Percentiles rank a stretch among this genome's conserved stretches.
Conservation (phyloP, 371 early-diverging fungal species). For the Smittium culicis region DNA sequence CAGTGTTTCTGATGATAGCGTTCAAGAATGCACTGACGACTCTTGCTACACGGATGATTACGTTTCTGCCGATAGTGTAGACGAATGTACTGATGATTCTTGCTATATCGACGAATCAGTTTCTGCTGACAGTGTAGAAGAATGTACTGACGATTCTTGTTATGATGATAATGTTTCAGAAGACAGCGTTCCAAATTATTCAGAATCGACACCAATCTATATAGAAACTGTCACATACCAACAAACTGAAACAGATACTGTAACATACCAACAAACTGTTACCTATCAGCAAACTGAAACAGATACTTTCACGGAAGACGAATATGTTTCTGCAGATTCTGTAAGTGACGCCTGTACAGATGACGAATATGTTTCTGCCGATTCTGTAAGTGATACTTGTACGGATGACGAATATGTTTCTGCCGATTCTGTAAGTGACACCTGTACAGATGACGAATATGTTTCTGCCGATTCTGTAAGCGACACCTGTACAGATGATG, state of each 20-base stretch:
- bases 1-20: not conserved
- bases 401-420: too few relatives aligned
- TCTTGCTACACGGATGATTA: not conserved
- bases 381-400: not conserved
- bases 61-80: not conserved
- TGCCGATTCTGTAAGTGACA: too few relatives aligned
- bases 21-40: not conserved
- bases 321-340: not conserved
- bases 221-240: not conserved
- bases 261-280: not conserved
- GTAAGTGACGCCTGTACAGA: not conserved
- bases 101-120: not conserved
- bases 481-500: too few relatives aligned
- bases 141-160: not conserved
- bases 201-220: too few relatives aligned
- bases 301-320: not conserved
- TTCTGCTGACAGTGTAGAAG: not conserved
- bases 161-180: not conserved
- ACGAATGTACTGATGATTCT: not conserved
- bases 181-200: too few relatives aligned
- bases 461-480: not conserved
- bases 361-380: not conserved
- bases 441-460: not conserved
- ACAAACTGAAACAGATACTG: not conserved
- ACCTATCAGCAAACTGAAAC: not conserved